phyloP scores from a whole-genome alignment of 192 early-diverging fungal genomes.

The Podila horticola region DNA sequence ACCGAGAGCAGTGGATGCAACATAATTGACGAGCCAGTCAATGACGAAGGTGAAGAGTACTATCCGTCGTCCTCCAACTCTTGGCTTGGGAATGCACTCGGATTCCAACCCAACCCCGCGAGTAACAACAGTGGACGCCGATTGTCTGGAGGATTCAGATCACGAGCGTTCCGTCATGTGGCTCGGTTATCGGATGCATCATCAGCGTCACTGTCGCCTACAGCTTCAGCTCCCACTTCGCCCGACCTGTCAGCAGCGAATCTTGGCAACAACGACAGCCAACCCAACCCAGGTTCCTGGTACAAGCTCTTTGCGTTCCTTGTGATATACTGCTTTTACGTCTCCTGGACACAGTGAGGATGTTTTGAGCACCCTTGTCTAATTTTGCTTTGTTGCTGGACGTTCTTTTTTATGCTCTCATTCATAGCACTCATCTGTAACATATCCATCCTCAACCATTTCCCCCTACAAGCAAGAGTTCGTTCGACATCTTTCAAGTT shows the following conservation, averaged over 20 bases:
- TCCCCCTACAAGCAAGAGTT: too few species aligned
- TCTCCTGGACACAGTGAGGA: slow-evolving; percentile 7
- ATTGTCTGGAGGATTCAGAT: slow-evolving; percentile 2
- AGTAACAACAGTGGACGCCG: background rate
- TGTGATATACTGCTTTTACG: slow-evolving; percentile 31
- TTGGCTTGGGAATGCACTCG: slow-evolving; percentile 10
- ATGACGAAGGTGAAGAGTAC: slow-evolving; percentile 43
- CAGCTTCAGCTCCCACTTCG: background rate
- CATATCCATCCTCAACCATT: too few species aligned
- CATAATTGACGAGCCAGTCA: slow-evolving; percentile 24
- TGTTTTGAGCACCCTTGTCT: too few species aligned
- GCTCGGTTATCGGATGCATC: slow-evolving; percentile 12
- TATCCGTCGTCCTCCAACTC: slow-evolving; percentile 9
- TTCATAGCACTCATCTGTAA: too few species aligned
- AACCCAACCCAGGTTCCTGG: slow-evolving; percentile 6
- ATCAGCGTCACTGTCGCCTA: background rate
- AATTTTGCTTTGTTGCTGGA: too few species aligned
- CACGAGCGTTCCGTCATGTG: slow-evolving; percentile 15
- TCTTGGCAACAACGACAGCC: background rate
- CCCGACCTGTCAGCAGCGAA: background rate
- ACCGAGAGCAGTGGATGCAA: background rate
- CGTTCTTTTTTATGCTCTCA: too few species aligned
- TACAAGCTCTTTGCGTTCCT: slow-evolving; percentile 23
- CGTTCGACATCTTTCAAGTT: too few species aligned
- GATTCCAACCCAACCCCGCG: background rate